Evolutionary conservation across 1,284 basidiomycete species (phyloP).

Genomic region (Testicularia cyperi): DNA sequence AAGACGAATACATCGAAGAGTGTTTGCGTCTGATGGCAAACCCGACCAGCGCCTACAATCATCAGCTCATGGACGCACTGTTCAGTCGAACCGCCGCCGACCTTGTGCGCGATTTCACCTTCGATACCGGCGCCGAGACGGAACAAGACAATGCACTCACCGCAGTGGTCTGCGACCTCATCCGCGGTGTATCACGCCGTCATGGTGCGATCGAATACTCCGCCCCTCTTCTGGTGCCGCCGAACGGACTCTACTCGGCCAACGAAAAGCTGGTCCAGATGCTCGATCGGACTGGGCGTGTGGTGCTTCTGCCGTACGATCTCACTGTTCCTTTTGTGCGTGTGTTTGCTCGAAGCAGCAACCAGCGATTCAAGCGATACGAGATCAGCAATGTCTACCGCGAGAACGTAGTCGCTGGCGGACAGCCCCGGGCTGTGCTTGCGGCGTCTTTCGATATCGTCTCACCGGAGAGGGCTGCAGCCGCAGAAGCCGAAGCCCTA

Average conservation of each 20-base stretch:
- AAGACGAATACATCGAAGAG: slow-evolving; percentile 81
- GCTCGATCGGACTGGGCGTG: slow-evolving; percentile 68
- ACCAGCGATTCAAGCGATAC: slow-evolving; percentile 83
- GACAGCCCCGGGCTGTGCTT: slow-evolving; percentile 57
- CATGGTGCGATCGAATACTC: slow-evolving; percentile 87
- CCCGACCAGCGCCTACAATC: slow-evolving; percentile 54
- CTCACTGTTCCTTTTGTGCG: slow-evolving; percentile 77
- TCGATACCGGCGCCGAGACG: slow-evolving; percentile 73
- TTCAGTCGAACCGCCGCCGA: slow-evolving; percentile 64
- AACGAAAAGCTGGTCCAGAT: slow-evolving; percentile 77
- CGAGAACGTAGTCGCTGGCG: slow-evolving; percentile 59
- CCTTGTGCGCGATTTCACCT: slow-evolving; percentile 73
- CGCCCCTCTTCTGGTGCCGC: slow-evolving; percentile 78
- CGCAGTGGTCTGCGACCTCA: slow-evolving; percentile 74
- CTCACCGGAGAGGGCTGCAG: slow-evolving; percentile 54
- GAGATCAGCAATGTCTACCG: slow-evolving; percentile 66
- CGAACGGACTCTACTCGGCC: slow-evolving; percentile 71
- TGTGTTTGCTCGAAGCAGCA: slow-evolving; percentile 73
- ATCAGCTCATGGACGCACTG: slow-evolving; percentile 45
- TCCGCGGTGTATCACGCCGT: slow-evolving; percentile 76
- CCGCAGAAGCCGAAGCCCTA: slow-evolving; percentile 58
- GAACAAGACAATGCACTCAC: slow-evolving; percentile 73
- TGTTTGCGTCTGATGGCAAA: slow-evolving; percentile 75
- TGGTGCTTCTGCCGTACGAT: slow-evolving; percentile 58
- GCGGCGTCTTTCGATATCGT: slow-evolving; percentile 60